Percentiles rank a stretch among this genome's conserved stretches.
These are phyloP conservation scores for Pochonia chlamydosporia DNA, from an alignment of 2,329 filamentous ascomycete genomes.

Conservation along the genomic window DNA sequence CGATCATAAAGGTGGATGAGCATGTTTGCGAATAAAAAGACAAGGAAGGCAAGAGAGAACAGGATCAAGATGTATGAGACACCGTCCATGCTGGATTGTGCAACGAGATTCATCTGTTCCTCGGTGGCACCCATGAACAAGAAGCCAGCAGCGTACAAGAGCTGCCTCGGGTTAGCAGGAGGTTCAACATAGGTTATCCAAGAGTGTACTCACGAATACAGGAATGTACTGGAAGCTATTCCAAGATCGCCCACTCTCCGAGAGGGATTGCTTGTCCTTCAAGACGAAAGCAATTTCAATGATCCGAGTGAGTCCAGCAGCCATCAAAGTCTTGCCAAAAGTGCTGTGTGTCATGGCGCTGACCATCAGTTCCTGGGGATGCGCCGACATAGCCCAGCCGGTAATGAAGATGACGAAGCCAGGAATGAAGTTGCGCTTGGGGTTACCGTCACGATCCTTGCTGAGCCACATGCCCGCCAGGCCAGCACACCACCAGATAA, in stretches of 20 bases:
- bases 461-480: conserved; percentile 90
- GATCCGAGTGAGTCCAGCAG: conserved; percentile 73
- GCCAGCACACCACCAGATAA: conserved; percentile 96
- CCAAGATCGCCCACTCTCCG: conserved; percentile 61
- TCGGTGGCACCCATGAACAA: conserved; percentile 97
- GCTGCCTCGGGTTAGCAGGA: conserved; percentile 38
- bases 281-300: conserved; percentile 90
- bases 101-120: conserved; percentile 83
- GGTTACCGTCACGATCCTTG: conserved; percentile 71
- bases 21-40: conserved; percentile 88
- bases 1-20: conserved; percentile 80
- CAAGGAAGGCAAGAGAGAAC: conserved; percentile 81
- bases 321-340: conserved; percentile 96
- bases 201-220: conserved; percentile 44
- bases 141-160: conserved; percentile 88
- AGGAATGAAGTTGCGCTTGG: conserved; percentile 89
- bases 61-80: conserved; percentile 90
- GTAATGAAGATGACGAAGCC: conserved; percentile 87
- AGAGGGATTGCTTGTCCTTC: conserved; percentile 60
- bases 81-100: conserved; percentile 70
- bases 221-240: conserved; percentile 56
- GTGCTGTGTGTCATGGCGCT: conserved; percentile 83
- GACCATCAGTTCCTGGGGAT: conserved; percentile 77
- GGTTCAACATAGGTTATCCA: not conserved
- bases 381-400: conserved; percentile 91